Percentiles rank a stretch among this genome's conserved stretches.
Conservation (phyloP, 2,329 filamentous ascomycete species). For the Cadophora luteo-olivacea region DNA sequence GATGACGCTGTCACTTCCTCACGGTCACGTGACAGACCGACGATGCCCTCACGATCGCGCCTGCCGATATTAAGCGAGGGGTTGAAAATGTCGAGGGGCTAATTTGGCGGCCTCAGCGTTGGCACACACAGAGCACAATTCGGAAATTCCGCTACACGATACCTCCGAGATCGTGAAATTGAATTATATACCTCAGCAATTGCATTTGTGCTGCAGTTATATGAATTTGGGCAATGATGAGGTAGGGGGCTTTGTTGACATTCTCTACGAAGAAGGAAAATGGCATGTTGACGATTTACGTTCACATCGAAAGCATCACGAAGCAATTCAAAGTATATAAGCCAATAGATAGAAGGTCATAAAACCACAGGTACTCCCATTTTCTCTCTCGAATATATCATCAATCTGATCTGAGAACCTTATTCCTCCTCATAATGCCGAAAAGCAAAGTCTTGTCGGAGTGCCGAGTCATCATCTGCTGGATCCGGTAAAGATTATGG, state of each 20-base stretch:
- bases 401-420: background rate
- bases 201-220: background rate
- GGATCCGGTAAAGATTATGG: background rate
- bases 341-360: background rate
- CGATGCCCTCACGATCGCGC: background rate
- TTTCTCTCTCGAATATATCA: background rate
- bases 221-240: background rate
- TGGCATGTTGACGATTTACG: background rate
- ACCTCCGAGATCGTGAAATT: background rate
- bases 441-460: background rate
- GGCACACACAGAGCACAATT: background rate
- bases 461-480: background rate
- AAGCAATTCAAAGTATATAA: background rate
- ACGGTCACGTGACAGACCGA: background rate
- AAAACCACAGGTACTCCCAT: background rate
- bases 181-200: background rate
- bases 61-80: background rate
- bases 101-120: background rate
- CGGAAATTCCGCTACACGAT: background rate
- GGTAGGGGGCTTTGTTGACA: background rate
- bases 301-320: background rate
- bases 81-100: background rate
- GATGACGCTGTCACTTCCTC: too few relatives aligned
- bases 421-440: too few relatives aligned
- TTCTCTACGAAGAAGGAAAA: background rate